Base-by-base conservation (phyloP, 2,329 filamentous ascomycete species). In the Ceratocystis smalleyi region DNA sequence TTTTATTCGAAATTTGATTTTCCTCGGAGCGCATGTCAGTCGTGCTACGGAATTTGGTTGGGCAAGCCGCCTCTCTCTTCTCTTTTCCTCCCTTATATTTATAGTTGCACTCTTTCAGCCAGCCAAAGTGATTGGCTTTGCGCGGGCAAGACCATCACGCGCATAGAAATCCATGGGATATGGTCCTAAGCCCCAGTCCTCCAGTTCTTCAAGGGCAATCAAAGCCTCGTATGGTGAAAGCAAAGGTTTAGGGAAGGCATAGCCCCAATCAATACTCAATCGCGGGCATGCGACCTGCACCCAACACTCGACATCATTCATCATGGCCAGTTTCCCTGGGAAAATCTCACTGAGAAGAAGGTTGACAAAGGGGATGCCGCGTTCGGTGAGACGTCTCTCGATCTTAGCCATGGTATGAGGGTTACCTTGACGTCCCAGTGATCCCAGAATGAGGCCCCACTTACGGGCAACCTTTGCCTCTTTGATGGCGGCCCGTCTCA, bases 121-220 rank as follows among this genome's bases (percentile, higher is more conserved):
- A 15, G 68, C 71, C 45, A 72, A 69, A 22, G 73, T 71, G 10
- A 71, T 67, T 4, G 78, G 75, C 71, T 80, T 91, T 40, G 88
- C 91, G 73, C 94, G 83, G 1, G 92, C 94, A 64, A 99, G 72
- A 0, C 94, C 94, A 57, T 96, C 89, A 73, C 87, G 92, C 0
- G 86, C 91, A 75, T 99, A 99, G 72, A 95, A 99, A 74, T 99
- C 91, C 94, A 99, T 99, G 0, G 91, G 92, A 76, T 99, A 99
- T 15, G 90, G 80, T 1, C 83, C 87, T 65, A 77, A 79, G 17
- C 79, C 85, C 89, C 84, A 95, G 59, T 88, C 88, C 69, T 94
- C 82, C 68, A 81, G 83, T 67, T 85, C 85, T 2, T 88, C 91
- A 59, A 99, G 75, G n/a, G 90, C 89, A 43, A 99, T 86, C 66